These are phyloP conservation scores for Arthrobotrys iridis DNA, from an alignment of 2,329 filamentous ascomycete genomes.

Conservation along the genomic window DNA sequence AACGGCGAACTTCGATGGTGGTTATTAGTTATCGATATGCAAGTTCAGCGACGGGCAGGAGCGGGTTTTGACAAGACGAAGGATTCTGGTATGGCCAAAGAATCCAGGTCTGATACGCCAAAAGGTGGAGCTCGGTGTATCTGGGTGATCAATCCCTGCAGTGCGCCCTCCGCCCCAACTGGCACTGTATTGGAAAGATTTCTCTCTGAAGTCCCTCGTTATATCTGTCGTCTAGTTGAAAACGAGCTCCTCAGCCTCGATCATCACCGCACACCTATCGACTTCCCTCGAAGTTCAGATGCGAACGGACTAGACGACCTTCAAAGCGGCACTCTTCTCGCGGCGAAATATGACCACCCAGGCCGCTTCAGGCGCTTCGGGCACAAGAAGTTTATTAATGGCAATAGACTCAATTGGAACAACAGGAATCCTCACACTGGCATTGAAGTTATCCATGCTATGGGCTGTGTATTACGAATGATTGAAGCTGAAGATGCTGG, in stretches of 20 bases:
- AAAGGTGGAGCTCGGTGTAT: background rate
- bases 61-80: too few relatives aligned
- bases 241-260: slow-evolving; percentile 9
- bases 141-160: slow-evolving; percentile 34
- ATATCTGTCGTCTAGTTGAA: background rate
- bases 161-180: background rate
- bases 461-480: slow-evolving; percentile 8
- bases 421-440: slow-evolving; percentile 40
- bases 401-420: slow-evolving; percentile 18
- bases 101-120: too few relatives aligned
- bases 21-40: slow-evolving; percentile 44
- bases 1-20: slow-evolving; percentile 42
- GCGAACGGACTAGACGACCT: background rate
- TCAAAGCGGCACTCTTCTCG: background rate
- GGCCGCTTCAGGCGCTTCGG: slow-evolving; percentile 23
- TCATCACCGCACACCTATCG: slow-evolving; percentile 9
- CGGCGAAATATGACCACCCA: slow-evolving; percentile 26
- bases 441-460: slow-evolving; percentile 36
- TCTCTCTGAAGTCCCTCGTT: slow-evolving; percentile 9
- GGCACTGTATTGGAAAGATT: slow-evolving; percentile 1
- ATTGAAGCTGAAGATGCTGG: slow-evolving; percentile 36
- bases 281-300: background rate
- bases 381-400: background rate
- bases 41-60: slow-evolving; percentile 8
- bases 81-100: too few relatives aligned